phyloP scores from a whole-genome alignment of 2,329 filamentous ascomycete genomes.

The Aspergillus sp. region DNA sequence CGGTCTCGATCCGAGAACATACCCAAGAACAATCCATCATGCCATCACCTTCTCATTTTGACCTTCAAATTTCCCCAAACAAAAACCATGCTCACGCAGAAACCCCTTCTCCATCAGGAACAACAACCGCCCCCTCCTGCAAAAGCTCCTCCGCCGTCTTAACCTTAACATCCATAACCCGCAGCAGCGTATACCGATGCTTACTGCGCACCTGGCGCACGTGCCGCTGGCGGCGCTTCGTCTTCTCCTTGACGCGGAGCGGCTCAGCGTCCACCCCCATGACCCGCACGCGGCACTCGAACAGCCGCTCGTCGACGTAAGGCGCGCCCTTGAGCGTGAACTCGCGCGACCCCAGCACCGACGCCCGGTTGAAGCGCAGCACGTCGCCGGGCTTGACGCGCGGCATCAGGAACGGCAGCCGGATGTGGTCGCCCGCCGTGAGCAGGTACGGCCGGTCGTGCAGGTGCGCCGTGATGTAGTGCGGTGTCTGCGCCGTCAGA shows the following conservation, averaged over 20 bases:
- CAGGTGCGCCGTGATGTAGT: slow-evolving; percentile 49
- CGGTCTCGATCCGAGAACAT: slow-evolving; percentile 23
- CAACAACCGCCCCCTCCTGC: slow-evolving; percentile 40
- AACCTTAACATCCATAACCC: slow-evolving; percentile 78
- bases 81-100: slow-evolving; percentile 13
- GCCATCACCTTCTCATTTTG: neutral
- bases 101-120: slow-evolving; percentile 25
- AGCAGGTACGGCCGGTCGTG: slow-evolving; percentile 52
- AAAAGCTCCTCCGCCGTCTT: slow-evolving; percentile 56
- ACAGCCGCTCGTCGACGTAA: slow-evolving; percentile 81
- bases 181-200: slow-evolving; percentile 81
- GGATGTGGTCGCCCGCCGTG: slow-evolving; percentile 67
- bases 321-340: slow-evolving; percentile 80
- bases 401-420: slow-evolving; percentile 77
- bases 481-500: slow-evolving; percentile 44
- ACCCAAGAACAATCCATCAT: slow-evolving; percentile 1
- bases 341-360: slow-evolving; percentile 78
- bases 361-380: slow-evolving; percentile 82
- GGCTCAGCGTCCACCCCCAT: slow-evolving; percentile 81
- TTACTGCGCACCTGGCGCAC: slow-evolving; percentile 81
- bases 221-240: slow-evolving; percentile 68
- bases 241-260: slow-evolving; percentile 75
- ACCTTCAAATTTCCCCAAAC: neutral
- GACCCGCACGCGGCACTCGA: slow-evolving; percentile 81
- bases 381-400: slow-evolving; percentile 77